Base-by-base conservation (phyloP, 2,329 filamentous ascomycete species). In the Orbilia quercus region DNA sequence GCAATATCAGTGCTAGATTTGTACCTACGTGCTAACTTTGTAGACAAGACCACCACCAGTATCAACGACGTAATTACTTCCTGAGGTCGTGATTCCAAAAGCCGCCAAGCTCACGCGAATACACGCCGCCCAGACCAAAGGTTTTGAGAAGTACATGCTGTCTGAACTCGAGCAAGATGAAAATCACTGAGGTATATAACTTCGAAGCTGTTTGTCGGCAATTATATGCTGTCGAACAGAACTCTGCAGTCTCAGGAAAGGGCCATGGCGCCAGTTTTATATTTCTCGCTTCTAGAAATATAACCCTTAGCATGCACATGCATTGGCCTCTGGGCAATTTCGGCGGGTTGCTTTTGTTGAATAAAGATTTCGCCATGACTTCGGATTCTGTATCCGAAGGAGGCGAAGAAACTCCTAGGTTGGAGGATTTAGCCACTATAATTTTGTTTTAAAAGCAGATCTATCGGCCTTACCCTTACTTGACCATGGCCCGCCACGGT, bases 11-110 rank as follows among this genome's bases (percentile, higher is more conserved):
- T 4, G 31, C 28, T n/a, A 34, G 53, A 28, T 22, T 4, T 2
- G 34, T 31, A 59, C 69, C 31, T 28, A 73, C 69, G 60, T 65
- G 69, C 60, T 73, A 25, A 73, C 69, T 55, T 40, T 22, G 18
- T 73, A 73, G 20, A 73, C 54, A 12, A 73, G 60, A 16, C 69
- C 69, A 44, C 22, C 69, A 25, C 69, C 69, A 20, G 69, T 73
- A 50, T 73, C 69, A 50, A 73, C 69, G 23, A 54, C 16, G 14
- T 55, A 73, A 16, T 73, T 73, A 48, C 16, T 66, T 31, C 60
- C 54, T 12, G 45, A 60, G 7, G 60, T 66, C 9, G 59, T 60
- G 16, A 73, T 73, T 20, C 69, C 69, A 38, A 73, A 73, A 6
- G 59, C 60, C 18, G 69, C 69, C n/a, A 73, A 62, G 40, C 38